Evolutionary conservation across 345 rosid species (phyloP).

Genomic region (Sonneratia alba): DNA sequence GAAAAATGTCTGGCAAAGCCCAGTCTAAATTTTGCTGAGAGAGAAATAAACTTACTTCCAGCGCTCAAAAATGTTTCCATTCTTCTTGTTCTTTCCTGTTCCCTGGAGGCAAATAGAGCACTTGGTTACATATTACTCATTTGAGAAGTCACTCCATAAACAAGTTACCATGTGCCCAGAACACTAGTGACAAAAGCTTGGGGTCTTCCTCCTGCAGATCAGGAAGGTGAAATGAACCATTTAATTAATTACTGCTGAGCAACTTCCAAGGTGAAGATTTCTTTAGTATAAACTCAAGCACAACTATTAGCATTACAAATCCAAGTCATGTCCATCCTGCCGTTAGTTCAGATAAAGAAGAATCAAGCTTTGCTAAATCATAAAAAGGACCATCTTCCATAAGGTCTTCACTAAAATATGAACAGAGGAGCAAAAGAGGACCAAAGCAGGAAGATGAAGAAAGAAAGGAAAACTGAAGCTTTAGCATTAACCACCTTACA

Average conservation of each 20-base stretch:
- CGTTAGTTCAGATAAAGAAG: background rate
- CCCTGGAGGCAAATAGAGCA: constrained; percentile 27
- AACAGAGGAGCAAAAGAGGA: background rate
- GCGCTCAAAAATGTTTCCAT: constrained; percentile 75
- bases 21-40: background rate
- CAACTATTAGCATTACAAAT: background rate
- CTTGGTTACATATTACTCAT: background rate
- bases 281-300: background rate
- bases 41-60: constrained; percentile 53
- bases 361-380: background rate
- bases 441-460: background rate
- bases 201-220: background rate
- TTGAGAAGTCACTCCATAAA: background rate
- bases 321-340: background rate
- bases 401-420: background rate
- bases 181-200: background rate
- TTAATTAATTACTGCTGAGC: background rate
- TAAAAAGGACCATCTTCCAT: background rate
- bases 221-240: background rate
- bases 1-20: background rate
- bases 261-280: background rate
- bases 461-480: background rate
- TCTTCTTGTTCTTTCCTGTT: constrained; percentile 68
- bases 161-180: background rate
- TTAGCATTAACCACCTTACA: constrained; percentile 42